These are phyloP conservation scores for Isabelozyma gotoi DNA, from an alignment of 805 yeast genomes.

Conservation along the genomic window DNA sequence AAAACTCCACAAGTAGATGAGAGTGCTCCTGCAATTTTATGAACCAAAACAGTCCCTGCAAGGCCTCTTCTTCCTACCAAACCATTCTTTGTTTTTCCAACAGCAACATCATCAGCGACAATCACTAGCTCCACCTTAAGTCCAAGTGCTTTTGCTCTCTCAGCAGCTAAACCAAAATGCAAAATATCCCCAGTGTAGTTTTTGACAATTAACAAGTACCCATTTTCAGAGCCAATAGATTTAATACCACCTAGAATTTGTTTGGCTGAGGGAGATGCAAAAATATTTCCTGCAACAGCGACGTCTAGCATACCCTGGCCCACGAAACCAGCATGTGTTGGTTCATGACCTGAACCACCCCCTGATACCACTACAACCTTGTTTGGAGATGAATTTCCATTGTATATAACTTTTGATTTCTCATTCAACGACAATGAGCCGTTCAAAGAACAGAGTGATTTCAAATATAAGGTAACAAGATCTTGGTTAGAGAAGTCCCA, in stretches of 20 bases:
- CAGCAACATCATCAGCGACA: conserved; percentile 86
- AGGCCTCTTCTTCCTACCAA: conserved; percentile 86
- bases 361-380: conserved; percentile 36
- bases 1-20: conserved; percentile 44
- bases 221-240: conserved; percentile 46
- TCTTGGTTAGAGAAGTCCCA: not conserved
- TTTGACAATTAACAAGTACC: conserved; percentile 72
- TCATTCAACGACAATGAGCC: conserved; percentile 6
- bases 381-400: not conserved
- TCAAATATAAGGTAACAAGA: conserved; percentile 1
- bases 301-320: conserved; percentile 73
- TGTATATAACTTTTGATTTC: conserved; percentile 1
- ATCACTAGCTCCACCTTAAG: conserved; percentile 62
- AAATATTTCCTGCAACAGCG: conserved; percentile 81
- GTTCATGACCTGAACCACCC: conserved; percentile 91
- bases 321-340: conserved; percentile 81
- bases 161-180: conserved; percentile 83
- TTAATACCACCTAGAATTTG: conserved; percentile 66
- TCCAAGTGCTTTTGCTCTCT: conserved; percentile 72
- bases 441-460: not conserved
- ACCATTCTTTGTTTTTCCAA: conserved; percentile 81
- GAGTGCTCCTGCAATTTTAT: conserved; percentile 74
- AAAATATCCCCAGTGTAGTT: conserved; percentile 88
- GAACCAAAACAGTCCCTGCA: conserved; percentile 81
- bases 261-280: conserved; percentile 83